Evolutionary conservation across 495 filamentous ascomycete species (phyloP).

Genomic region (Lindgomyces ingoldianus): DNA sequence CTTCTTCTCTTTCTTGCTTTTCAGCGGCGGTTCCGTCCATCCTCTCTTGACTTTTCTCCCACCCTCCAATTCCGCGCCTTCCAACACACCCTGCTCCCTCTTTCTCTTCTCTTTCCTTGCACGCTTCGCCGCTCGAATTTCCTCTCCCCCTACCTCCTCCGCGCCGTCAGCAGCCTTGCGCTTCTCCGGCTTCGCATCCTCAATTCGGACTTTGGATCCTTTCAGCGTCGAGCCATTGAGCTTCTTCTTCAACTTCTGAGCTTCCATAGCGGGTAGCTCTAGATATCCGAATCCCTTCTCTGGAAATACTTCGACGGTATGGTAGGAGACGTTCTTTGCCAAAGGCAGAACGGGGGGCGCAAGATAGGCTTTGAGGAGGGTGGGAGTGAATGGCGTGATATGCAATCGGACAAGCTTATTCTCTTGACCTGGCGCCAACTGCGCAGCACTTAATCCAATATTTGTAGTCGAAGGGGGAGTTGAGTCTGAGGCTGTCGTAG

Average conservation of each 20-base stretch:
- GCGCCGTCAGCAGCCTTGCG: conserved; percentile 18
- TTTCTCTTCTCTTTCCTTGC: conserved; percentile 60
- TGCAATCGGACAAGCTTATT: conserved; percentile 54
- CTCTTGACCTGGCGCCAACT: conserved; percentile 20
- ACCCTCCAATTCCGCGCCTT: conserved; percentile 70
- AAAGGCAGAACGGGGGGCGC: conserved; percentile 63
- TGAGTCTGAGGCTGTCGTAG: not conserved
- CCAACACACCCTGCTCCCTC: conserved; percentile 61
- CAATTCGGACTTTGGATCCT: conserved; percentile 80
- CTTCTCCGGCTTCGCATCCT: conserved; percentile 67
- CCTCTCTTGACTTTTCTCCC: conserved; percentile 82
- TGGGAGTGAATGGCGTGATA: conserved; percentile 77
- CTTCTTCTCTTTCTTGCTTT: conserved; percentile 50
- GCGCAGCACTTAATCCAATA: not conserved
- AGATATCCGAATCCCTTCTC: conserved; percentile 89
- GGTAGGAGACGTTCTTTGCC: conserved; percentile 82
- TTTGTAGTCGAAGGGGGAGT: conserved; percentile 1
- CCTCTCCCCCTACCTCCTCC: conserved; percentile 43
- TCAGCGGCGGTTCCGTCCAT: conserved; percentile 70
- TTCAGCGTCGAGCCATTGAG: conserved; percentile 86
- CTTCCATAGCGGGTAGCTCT: conserved; percentile 75
- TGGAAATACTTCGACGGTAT: conserved; percentile 79
- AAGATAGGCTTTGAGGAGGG: conserved; percentile 67
- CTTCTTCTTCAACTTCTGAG: conserved; percentile 86
- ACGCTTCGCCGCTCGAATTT: conserved; percentile 46